A percentile compares a stretch with the other conserved stretches of the same genome.
Evolutionary conservation across 495 filamentous ascomycete genomes (phyloP).

Genomic region (Podospora tetraspora): DNA sequence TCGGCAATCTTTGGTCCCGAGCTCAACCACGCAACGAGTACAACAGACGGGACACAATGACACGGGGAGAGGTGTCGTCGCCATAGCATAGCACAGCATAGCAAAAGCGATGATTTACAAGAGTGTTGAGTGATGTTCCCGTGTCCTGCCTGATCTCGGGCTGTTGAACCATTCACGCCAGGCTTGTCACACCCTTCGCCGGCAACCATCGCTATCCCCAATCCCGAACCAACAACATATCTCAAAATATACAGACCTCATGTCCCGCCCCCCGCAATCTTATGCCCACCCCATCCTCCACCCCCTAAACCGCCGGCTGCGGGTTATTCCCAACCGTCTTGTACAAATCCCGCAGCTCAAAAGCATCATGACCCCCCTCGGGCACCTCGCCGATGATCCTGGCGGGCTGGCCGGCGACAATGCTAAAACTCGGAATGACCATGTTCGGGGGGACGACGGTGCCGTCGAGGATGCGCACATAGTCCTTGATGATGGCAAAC

Average conservation of each 20-base stretch:
- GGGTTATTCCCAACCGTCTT: conserved; percentile 49
- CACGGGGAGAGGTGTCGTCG: too few relatives aligned
- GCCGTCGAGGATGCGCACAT: conserved; percentile 74
- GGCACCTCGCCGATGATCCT: conserved; percentile 80
- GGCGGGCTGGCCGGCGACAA: conserved; percentile 78
- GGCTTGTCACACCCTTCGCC: too few relatives aligned
- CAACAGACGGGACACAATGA: too few relatives aligned
- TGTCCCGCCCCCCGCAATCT: not conserved
- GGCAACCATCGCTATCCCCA: too few relatives aligned
- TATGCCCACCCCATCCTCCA: not conserved
- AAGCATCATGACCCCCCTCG: conserved; percentile 62
- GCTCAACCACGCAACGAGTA: too few relatives aligned
- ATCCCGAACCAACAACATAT: too few relatives aligned
- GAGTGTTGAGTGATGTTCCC: too few relatives aligned
- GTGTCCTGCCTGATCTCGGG: too few relatives aligned
- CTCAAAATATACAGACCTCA: not conserved
- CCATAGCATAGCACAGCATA: too few relatives aligned
- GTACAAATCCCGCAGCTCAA: conserved; percentile 54
- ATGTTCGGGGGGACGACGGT: conserved; percentile 78
- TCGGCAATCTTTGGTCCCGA: too few relatives aligned
- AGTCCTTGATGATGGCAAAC: conserved; percentile 87
- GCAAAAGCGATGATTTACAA: too few relatives aligned
- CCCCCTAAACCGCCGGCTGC: conserved; percentile 23
- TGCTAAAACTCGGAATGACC: conserved; percentile 82
- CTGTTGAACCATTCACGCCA: too few relatives aligned